A percentile compares a stretch with the other conserved stretches of the same genome.
Conservation (phyloP, 441 rosid species). For the Arabidopsis hybrid region DNA sequence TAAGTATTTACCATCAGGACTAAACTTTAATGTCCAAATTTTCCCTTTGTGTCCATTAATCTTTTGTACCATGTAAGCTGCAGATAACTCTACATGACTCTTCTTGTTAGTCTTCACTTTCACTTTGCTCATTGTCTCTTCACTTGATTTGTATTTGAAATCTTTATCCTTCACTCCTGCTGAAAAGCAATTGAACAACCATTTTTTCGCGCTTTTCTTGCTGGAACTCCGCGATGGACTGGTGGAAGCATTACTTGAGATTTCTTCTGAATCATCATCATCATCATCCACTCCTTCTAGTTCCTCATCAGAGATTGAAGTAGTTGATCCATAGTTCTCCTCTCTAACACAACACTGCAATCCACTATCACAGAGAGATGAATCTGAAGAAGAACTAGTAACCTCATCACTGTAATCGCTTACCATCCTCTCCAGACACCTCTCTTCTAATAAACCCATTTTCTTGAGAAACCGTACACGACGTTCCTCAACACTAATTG, state of each 20-base stretch:
- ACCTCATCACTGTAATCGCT: conserved; percentile 55
- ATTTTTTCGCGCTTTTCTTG: conserved; percentile 52
- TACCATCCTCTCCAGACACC: conserved; percentile 51
- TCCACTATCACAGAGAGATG: conserved; percentile 38
- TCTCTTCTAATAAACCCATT: conserved; percentile 57
- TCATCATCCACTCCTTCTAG: conserved; percentile 31
- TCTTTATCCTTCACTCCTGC: conserved; percentile 27
- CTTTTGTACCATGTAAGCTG: conserved; percentile 62
- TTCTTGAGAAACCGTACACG: conserved; percentile 57
- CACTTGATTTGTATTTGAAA: conserved; percentile 21
- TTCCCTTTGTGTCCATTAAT: conserved; percentile 77
- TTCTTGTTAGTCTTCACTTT: conserved; percentile 72
- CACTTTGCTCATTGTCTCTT: conserved; percentile 45
- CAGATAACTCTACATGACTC: conserved; percentile 71
- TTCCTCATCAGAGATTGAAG: conserved; percentile 44
- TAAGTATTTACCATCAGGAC: conserved; percentile 76
- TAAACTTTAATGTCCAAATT: conserved; percentile 82
- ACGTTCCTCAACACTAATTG: conserved; percentile 71
- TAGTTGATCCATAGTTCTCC: conserved; percentile 37
- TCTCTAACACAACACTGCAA: conserved; percentile 52
- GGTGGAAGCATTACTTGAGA: background rate
- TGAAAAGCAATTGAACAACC: conserved; percentile 57
- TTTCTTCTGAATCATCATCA: conserved; percentile 26
- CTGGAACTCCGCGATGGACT: conserved; percentile 37
- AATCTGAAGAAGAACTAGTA: conserved; percentile 43